phyloP scores from a whole-genome alignment of 2,329 filamentous ascomycete species.

The Leptosphaerulina australis region DNA sequence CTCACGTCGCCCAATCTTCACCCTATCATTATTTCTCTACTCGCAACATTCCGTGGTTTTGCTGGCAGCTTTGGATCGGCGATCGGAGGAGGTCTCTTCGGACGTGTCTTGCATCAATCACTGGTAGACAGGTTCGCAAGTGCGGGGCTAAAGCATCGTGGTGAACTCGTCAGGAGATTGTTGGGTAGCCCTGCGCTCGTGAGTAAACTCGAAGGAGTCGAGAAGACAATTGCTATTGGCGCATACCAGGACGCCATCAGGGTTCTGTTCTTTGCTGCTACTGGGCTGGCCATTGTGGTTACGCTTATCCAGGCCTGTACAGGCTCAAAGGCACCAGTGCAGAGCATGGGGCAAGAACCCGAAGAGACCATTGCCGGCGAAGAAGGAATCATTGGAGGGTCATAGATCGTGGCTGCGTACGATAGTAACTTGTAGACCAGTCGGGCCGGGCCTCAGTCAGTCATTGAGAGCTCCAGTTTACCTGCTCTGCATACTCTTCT shows the following conservation, averaged over 20 bases:
- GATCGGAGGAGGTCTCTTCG: slow-evolving; percentile 78
- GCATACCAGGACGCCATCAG: slow-evolving; percentile 62
- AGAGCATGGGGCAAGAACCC: slow-evolving; percentile 23
- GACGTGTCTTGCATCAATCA: slow-evolving; percentile 62
- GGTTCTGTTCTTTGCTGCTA: slow-evolving; percentile 59
- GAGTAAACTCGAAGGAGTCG: slow-evolving; percentile 54
- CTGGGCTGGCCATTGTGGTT: slow-evolving; percentile 57
- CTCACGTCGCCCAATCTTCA: slow-evolving; percentile 70
- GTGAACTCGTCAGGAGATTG: slow-evolving; percentile 59
- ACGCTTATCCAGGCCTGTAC: slow-evolving; percentile 63
- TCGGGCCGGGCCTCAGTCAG: too few relatives aligned
- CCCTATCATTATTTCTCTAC: slow-evolving; percentile 75
- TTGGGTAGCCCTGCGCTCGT: slow-evolving; percentile 66
- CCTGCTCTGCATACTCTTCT: neutral
- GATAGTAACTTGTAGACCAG: neutral
- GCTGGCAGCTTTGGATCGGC: slow-evolving; percentile 81
- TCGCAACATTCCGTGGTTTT: slow-evolving; percentile 81
- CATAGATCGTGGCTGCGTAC: neutral
- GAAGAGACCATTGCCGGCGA: slow-evolving; percentile 35
- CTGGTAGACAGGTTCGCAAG: slow-evolving; percentile 65
- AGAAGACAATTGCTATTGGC: slow-evolving; percentile 58
- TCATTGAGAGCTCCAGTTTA: neutral
- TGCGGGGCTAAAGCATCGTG: slow-evolving; percentile 47
- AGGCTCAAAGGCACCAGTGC: slow-evolving; percentile 58
- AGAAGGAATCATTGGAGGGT: slow-evolving; percentile 17